Conservation (phyloP, 2,329 filamentous ascomycete species). For the Drechmeria coniospora region DNA sequence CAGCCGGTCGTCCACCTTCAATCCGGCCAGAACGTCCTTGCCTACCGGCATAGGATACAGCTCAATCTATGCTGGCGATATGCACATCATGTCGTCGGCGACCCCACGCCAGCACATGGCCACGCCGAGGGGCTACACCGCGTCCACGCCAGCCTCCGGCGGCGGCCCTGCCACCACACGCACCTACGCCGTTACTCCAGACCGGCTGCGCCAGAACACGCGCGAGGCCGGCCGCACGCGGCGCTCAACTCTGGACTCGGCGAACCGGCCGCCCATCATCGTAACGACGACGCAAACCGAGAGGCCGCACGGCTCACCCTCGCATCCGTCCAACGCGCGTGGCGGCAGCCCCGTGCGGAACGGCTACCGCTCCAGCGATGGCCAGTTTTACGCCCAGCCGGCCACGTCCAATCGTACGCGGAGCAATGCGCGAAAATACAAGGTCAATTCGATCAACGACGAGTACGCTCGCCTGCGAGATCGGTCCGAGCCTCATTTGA, state of each 20-base stretch:
- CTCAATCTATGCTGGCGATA: constrained; percentile 35
- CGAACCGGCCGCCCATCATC: constrained; percentile 36
- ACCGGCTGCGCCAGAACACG: constrained; percentile 31
- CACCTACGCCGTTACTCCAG: constrained; percentile 40
- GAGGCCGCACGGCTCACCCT: constrained; percentile 22
- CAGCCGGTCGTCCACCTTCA: constrained; percentile 28
- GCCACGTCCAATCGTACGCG: constrained; percentile 39
- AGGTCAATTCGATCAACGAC: constrained; percentile 33
- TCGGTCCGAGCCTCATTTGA: constrained; percentile 27
- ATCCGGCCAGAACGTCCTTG: constrained; percentile 37
- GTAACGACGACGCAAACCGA: constrained; percentile 37
- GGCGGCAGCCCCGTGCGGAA: constrained; percentile 34
- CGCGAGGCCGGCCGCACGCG: constrained; percentile 33
- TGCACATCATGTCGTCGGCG: constrained; percentile 35
- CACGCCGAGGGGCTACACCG: constrained; percentile 18
- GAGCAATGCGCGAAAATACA: constrained; percentile 31
- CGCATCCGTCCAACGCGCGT: constrained; percentile 21
- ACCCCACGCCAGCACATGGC: constrained; percentile 18
- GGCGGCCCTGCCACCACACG: constrained; percentile 30
- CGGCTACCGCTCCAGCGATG: constrained; percentile 35
- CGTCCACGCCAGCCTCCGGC: constrained; percentile 17
- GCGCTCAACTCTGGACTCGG: constrained; percentile 36
- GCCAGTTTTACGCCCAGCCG: constrained; percentile 39
- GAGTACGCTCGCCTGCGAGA: constrained; percentile 35
- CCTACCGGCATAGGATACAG: constrained; percentile 35